Evolutionary conservation across 108 stramenopile genomes (phyloP), one percentile per base, ranked within the genome.

Genomic region (Cyclotella sp.): DNA sequence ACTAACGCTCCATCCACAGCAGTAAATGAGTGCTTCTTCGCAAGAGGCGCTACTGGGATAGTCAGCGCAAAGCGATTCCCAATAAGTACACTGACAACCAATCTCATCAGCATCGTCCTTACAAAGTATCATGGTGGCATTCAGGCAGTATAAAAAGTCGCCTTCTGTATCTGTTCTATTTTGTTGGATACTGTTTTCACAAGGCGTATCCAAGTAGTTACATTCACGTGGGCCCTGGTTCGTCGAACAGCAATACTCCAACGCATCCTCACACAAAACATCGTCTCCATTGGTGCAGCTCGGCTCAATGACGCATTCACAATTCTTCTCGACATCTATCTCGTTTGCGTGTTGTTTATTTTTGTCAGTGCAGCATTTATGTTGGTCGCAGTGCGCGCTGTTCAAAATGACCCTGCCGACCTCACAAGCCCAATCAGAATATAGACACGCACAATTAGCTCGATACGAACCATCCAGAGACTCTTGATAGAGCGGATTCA

Each of bases 211-310:
- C 9, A 29, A 59, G 30, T 59, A 59, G 10, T 59, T 59, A 9
- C 16, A 8, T 10, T 59, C 24, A 29, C 58, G 30, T 15, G 27
- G 11, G 10, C 30, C 58, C 7, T n/a, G n/a, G 9, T 59, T 59
- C 10, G 58, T 29, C 9, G 58, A 26, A 59, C 58, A 59, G 18
- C 58, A 59, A 18, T 59, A 59, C 9, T 59, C 58, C 6, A 59
- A 29, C 3, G 58, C 58, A 30, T 30, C 58, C 9, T 29, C 58
- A 16, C 58, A 59, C 28, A 59, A 7, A 11, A 30, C 58, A 7
- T 9, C 58, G 16, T 59, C 30, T 7, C 58, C 58, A 7, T 7
- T 15, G 16, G 27, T 29, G 30, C 58, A 59, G 58, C 30, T 29
- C 9, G 58, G 58, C 58, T 59, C 27, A 29, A 59, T 59, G 9